Base-by-base conservation (phyloP, 169 alveolate species). In the Plasmodium reichenowi region DNA sequence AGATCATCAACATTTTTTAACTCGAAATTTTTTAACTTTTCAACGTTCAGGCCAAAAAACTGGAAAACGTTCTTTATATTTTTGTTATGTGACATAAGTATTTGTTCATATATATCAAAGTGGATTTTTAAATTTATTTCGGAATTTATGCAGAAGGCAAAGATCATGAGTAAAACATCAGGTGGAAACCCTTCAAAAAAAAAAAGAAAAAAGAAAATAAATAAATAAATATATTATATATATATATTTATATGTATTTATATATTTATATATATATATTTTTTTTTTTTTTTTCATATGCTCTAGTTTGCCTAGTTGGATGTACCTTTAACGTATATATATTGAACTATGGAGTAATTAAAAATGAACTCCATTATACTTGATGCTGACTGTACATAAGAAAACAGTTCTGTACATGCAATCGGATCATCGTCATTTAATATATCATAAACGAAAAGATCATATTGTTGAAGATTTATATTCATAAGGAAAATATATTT, bases 401-500 rank as follows among this genome's bases (percentile, higher is more conserved):
- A 17, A 63, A 74, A 76, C n/a, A 64, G 13, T 43, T 76, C 76
- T 9, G 88, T 50, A 22, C 76, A 76, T 15, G 54, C n/a, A 63
- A 76, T 47, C 12, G 24, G 29, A 56, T 80, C 90, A 10, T 80
- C 90, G 8, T 80, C 90, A 9, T 71, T n/a, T 47, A 80, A 54
- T 6, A 80, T 54, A 62, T 80, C 90, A 38, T 66, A 80, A 0
- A 80, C 85, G 59, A 54, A 80, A 38, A 70, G 43, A 32, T 45
- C 17, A 12, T 54, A 38, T 26, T 80, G 85, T 43, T 68, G 45
- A 47, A 13, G 67, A 15, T 68, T 80, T 32, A 80, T 62, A 45
- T 80, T 80, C 9, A 80, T 29, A 20, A 80, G 70, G 48, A 80
- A 80, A 67, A 80, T 20, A 80, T 80, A 52, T 50, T 80, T 80